phyloP scores from a whole-genome alignment of 768 basidiomycete genomes.

The Suillus paluster region DNA sequence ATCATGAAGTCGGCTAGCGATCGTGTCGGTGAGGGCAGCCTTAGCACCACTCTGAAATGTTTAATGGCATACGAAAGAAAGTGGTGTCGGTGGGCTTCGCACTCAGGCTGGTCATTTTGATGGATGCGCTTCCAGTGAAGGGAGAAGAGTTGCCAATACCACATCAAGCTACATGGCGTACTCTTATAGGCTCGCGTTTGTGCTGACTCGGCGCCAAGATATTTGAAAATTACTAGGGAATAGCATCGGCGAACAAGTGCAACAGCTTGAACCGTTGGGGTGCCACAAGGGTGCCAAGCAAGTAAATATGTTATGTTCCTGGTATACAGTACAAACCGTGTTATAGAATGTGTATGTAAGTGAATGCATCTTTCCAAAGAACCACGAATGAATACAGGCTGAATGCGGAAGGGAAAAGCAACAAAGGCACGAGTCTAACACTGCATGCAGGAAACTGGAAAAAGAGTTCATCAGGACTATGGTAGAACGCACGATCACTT shows the following conservation, averaged over 20 bases:
- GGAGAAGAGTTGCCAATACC: neutral
- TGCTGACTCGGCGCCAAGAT: too few species aligned
- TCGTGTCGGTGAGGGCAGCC: conserved; percentile 8
- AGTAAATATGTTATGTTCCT: neutral
- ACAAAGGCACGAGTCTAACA: neutral
- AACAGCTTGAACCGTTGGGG: too few species aligned
- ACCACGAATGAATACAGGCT: neutral
- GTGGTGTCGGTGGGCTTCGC: conserved; percentile 5
- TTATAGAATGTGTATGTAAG: conserved; percentile 1
- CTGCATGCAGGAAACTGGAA: neutral
- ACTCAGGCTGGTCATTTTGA: neutral
- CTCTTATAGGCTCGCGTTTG: too few species aligned
- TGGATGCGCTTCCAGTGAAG: neutral
- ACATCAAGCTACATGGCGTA: neutral
- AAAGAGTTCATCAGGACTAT: neutral
- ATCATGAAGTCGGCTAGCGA: conserved; percentile 39
- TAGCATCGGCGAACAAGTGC: too few species aligned
- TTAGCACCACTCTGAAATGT: neutral
- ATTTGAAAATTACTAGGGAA: too few species aligned
- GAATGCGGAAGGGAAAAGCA: neutral
- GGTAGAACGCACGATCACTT: neutral
- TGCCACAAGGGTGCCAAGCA: neutral
- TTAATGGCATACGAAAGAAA: conserved; percentile 25
- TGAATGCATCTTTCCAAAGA: neutral
- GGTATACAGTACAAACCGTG: neutral